phyloP scores from a whole-genome alignment of 2,329 filamentous ascomycete species.

The Fusarium armeniacum region DNA sequence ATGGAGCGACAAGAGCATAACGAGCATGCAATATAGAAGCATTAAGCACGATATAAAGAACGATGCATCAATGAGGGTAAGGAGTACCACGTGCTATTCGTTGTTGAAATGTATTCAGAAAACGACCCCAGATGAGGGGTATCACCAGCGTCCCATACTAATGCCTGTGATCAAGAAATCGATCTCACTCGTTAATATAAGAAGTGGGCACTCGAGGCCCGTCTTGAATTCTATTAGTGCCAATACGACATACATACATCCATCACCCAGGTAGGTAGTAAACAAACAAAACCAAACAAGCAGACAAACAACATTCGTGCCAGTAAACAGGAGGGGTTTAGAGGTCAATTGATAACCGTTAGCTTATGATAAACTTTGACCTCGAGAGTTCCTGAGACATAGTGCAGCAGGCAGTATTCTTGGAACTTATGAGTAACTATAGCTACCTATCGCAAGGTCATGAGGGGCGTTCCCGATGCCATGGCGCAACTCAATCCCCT shows the following conservation, averaged over 20 bases:
- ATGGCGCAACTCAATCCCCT: slow-evolving; percentile 5
- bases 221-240: slow-evolving; percentile 16
- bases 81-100: neutral
- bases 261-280: slow-evolving; percentile 2
- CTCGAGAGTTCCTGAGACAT: neutral
- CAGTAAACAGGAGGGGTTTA: neutral
- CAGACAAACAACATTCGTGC: slow-evolving; percentile 4
- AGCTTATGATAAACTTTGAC: neutral
- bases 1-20: neutral
- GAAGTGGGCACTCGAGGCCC: slow-evolving; percentile 16
- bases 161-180: slow-evolving; percentile 11
- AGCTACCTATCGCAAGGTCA: neutral
- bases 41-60: neutral
- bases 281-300: slow-evolving; percentile 24
- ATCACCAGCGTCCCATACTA: neutral
- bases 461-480: slow-evolving; percentile 4
- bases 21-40: neutral
- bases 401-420: neutral
- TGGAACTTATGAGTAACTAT: neutral
- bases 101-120: neutral
- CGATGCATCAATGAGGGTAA: neutral
- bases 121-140: slow-evolving; percentile 5
- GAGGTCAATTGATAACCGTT: neutral
- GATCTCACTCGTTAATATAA: slow-evolving; percentile 19
- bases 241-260: slow-evolving; percentile 19